phyloP scores from a whole-genome alignment of 768 basidiomycete genomes.

The Neoboletus brunneissimus region DNA sequence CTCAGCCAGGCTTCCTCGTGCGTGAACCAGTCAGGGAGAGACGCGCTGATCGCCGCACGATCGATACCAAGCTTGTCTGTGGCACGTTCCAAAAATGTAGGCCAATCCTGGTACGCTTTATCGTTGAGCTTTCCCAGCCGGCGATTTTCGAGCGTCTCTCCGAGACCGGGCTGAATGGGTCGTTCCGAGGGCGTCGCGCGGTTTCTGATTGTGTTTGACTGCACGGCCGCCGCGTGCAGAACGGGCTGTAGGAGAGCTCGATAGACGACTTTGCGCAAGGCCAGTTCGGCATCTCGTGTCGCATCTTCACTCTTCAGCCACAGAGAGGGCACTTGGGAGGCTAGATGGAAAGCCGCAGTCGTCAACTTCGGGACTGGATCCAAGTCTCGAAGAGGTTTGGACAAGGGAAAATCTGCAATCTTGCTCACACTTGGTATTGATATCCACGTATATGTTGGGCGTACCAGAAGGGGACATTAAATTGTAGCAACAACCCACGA shows the following conservation, averaged over 20 bases:
- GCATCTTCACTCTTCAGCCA: conserved; percentile 48
- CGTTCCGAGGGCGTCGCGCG: not conserved
- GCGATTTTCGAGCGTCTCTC: conserved; percentile 41
- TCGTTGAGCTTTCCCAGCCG: conserved; percentile 53
- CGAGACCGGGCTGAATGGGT: conserved; percentile 29
- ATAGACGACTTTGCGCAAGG: conserved; percentile 69
- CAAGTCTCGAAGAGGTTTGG: conserved; percentile 24
- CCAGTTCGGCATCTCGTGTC: conserved; percentile 40
- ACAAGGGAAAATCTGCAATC: conserved; percentile 55
- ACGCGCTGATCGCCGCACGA: conserved; percentile 4
- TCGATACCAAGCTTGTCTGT: conserved; percentile 27
- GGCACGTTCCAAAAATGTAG: conserved; percentile 42
- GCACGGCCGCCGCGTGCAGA: conserved; percentile 13
- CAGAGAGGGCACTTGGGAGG: conserved; percentile 63
- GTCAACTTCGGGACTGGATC: conserved; percentile 20
- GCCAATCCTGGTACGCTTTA: conserved; percentile 49
- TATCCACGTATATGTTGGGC: conserved; percentile 3
- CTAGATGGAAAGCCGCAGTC: conserved; percentile 58
- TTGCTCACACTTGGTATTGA: conserved; percentile 1
- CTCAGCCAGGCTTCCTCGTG: conserved; percentile 22
- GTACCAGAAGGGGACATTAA: conserved; percentile 52
- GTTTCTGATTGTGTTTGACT: not conserved
- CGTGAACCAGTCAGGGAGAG: conserved; percentile 21
- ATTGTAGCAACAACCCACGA: conserved; percentile 82
- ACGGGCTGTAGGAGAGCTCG: conserved; percentile 55